A percentile compares a stretch with the other conserved stretches of the same genome.
Evolutionary conservation across 768 basidiomycete genomes (phyloP).

Genomic region (Rickenella mellea): DNA sequence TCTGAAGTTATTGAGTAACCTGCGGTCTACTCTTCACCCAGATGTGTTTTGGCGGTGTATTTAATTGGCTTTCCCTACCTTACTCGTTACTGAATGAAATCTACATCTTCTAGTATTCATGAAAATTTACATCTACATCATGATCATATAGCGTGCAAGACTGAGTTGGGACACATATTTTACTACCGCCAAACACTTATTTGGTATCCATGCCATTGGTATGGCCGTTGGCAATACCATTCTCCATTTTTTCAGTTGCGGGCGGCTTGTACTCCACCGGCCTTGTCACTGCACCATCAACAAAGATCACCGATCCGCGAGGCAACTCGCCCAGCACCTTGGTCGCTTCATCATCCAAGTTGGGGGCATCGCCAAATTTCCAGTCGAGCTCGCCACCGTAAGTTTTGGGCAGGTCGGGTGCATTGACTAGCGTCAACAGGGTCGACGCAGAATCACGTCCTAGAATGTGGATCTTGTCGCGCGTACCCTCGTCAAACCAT

Average conservation of each 20-base stretch:
- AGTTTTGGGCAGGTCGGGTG: slow-evolving; percentile 44
- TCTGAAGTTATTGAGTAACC: slow-evolving; percentile 46
- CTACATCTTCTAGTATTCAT: no score
- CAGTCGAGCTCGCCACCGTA: slow-evolving; percentile 75
- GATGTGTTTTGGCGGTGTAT: no score
- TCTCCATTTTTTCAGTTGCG: neutral
- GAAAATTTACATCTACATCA: no score
- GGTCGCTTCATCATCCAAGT: slow-evolving; percentile 46
- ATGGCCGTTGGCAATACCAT: neutral
- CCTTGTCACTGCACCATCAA: slow-evolving; percentile 30
- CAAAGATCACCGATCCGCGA: slow-evolving; percentile 42
- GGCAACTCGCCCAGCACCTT: slow-evolving; percentile 40
- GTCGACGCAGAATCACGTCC: slow-evolving; percentile 46
- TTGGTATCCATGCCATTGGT: no score
- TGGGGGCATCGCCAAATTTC: slow-evolving; percentile 58
- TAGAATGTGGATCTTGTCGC: slow-evolving; percentile 68
- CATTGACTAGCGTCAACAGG: slow-evolving; percentile 41
- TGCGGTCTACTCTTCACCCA: no score
- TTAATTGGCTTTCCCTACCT: no score
- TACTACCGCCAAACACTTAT: no score
- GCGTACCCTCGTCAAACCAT: slow-evolving; percentile 76
- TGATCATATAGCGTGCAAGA: no score
- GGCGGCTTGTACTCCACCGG: slow-evolving; percentile 4
- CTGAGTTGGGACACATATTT: no score
- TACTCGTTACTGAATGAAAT: no score